Conservation (phyloP, 306 rosid species). For the Malus sylvestris region DNA sequence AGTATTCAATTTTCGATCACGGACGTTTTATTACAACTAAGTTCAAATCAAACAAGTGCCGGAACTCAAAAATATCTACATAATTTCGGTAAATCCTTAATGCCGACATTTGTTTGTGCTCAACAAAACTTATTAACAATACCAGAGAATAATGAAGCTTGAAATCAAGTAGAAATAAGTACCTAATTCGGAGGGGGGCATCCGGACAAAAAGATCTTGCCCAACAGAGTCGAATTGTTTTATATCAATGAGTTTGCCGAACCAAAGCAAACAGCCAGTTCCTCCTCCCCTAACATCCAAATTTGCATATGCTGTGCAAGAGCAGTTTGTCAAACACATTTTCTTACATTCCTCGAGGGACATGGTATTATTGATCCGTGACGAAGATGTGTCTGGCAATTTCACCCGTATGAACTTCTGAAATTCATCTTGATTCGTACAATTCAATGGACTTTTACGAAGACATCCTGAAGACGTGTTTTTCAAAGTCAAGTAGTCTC, state of each 20-base stretch:
- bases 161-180: constrained; percentile 8
- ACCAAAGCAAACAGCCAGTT: constrained; percentile 42
- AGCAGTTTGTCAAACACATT: constrained; percentile 33
- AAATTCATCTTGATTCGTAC: constrained; percentile 25
- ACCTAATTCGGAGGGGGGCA: not conserved
- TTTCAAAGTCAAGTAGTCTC: constrained; percentile 15
- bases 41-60: not conserved
- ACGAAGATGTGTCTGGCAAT: constrained; percentile 15
- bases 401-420: constrained; percentile 11
- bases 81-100: not conserved
- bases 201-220: constrained; percentile 8
- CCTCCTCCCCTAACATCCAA: constrained; percentile 14
- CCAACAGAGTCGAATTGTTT: constrained; percentile 3
- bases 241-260: constrained; percentile 24
- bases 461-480: constrained; percentile 43
- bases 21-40: too few relatives aligned
- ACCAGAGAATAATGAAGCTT: not conserved
- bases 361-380: constrained; percentile 13
- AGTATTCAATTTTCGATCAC: not conserved
- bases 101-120: not conserved
- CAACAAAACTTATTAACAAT: not conserved
- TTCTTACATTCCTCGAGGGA: constrained; percentile 18
- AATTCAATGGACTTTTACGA: constrained; percentile 14
- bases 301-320: constrained; percentile 42
- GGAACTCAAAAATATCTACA: too few relatives aligned